Evolutionary conservation across 2,329 filamentous ascomycete species (phyloP), one percentile per base, ranked within the genome.

Genomic region (Didymosphaeria variabile): DNA sequence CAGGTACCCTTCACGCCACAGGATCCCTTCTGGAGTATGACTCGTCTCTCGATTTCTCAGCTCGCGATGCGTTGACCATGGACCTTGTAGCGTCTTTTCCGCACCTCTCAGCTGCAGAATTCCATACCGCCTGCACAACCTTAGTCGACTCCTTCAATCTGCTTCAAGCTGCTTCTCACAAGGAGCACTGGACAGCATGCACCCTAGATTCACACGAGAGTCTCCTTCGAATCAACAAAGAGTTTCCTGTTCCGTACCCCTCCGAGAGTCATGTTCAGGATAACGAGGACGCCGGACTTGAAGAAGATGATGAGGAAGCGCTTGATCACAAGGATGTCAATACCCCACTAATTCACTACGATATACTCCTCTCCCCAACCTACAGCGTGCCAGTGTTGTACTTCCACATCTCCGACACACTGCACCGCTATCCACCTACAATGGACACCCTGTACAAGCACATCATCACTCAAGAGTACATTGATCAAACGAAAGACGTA

Each of bases 311-410:
- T 19, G 38, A 45, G 5, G 44, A 50, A 50, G 53, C 42, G 34
- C 17, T 32, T 57, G 10, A 8, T 10, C 29, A 21, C 32, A 58
- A 19, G 29, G 26, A 10, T 5, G 23, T 4, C 29, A 40, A 5
- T 34, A 7, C 38, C 54, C 42, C 40, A 13, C 29, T 62, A 1
- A 53, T 76, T n/a, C 59, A 72, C 57, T 83, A 80, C 73, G 78
- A 82, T 61, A 71, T 83, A 47, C 53, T 82, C 15, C 72, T 80
- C 31, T 84, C 82, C 2, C 73, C 78, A 21, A 73, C 74, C 12
- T 84, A 83, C 59, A 73, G 74, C 47, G 81, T 83, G 2, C 82
- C 82, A 0, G 77, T 82, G 2, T 70, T 84, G 9, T 83, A 84
- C 64, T 68, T 80, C 59, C 67, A 61, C 23, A 68, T 79, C 51